Conservation (phyloP, 805 yeast genomes). For the Tetrapisispora nanseiensis region DNA sequence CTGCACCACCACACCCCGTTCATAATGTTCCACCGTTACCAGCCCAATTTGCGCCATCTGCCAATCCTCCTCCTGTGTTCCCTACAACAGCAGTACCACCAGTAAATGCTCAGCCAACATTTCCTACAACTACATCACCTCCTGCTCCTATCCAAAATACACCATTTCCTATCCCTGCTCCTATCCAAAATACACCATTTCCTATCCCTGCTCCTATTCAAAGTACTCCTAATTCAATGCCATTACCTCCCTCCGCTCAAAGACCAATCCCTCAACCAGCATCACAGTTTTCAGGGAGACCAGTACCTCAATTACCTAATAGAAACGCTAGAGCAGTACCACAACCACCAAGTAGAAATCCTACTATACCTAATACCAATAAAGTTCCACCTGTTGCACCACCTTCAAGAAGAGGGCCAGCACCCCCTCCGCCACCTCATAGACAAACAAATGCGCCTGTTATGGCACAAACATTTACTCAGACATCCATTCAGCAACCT, state of each 20-base stretch:
- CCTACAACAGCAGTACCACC: background rate
- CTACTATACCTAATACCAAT: constrained; percentile 7
- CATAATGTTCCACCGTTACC: constrained; percentile 22
- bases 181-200: constrained; percentile 1
- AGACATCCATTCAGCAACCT: too few species aligned
- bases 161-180: constrained; percentile 6
- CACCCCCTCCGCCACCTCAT: constrained; percentile 25
- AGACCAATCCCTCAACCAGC: constrained; percentile 7
- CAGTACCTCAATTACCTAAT: constrained; percentile 16
- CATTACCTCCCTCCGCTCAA: background rate
- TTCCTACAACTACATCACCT: constrained; percentile 4
- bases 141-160: constrained; percentile 5
- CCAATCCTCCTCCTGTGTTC: background rate
- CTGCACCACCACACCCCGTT: constrained; percentile 10
- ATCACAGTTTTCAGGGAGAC: constrained; percentile 7
- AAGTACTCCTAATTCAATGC: constrained; percentile 2
- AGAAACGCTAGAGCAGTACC: constrained; percentile 7
- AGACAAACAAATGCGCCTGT: constrained; percentile 19
- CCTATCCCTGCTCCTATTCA: constrained; percentile 4
- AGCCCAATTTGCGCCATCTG: constrained; percentile 6
- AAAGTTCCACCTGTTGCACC: constrained; percentile 11
- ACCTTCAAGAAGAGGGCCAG: constrained; percentile 26
- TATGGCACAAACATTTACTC: constrained; percentile 10
- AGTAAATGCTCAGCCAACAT: constrained; percentile 1
- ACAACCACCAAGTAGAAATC: constrained; percentile 4